Base-by-base conservation (phyloP, 1,284 basidiomycete species). In the Marasmius sp. region DNA sequence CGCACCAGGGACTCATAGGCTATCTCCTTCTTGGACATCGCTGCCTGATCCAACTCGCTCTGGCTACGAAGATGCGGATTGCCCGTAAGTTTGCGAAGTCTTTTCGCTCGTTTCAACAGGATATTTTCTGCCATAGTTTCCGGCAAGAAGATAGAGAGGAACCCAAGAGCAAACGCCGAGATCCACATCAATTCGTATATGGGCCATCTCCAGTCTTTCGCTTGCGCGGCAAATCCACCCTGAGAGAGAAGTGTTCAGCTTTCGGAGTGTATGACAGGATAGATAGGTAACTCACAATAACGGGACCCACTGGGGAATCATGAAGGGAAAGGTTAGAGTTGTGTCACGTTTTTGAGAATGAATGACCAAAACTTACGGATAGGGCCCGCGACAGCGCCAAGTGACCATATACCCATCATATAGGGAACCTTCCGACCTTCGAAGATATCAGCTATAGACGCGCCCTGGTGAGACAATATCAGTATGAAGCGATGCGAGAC, bases 101-200 rank as follows among this genome's bases (percentile, higher is more conserved):
- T 67, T 27, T 47, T 50, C 1, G 72, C 72, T n/a, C 74, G 72
- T 33, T 67, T 70, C 56, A 68, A 67, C 22, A 89, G 75, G 48
- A 89, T 79, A 53, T 84, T 63, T 43, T 68, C 66, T 33, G 67
- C 69, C 33, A 70, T 73, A 0, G 85, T 86, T 39, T 62, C 61
- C 1, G 61, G 61, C 10, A 62, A 57, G 6, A 58, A 41, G 4
- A 62, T 8, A 22, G 53, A 47, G 14, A 62, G 45, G 41, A 62
- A 62, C 1, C 54, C 41, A 18, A 76, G 86, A 81, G 43, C 81
- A 80, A 22, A 88, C 69, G 51, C 79, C 72, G 66, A 87, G 60
- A 87, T 82, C 65, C 81, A 81, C 33, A 82, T 75, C 49, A 85
- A 71, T 43, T 83, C 77, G 80, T 83, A 86, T 70, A 81, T 85